phyloP scores from a whole-genome alignment of 345 rosid genomes.

The Populus alba region DNA sequence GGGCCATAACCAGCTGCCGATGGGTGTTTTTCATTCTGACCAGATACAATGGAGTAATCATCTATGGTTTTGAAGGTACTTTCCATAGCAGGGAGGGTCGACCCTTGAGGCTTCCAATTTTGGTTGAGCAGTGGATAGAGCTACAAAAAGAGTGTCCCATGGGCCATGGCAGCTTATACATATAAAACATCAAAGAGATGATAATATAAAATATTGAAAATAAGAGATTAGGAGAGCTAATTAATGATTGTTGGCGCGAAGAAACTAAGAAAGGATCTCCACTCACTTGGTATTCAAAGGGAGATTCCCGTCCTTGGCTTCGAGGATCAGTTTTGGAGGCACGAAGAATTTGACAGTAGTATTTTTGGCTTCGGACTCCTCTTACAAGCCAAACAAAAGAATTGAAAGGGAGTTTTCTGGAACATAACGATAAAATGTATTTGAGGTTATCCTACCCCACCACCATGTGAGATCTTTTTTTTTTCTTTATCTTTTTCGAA shows the following conservation, averaged over 20 bases:
- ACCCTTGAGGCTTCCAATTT: too few species aligned
- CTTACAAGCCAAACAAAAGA: not conserved
- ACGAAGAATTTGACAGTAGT: not conserved
- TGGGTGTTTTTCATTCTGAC: conserved; percentile 16
- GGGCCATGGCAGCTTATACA: not conserved
- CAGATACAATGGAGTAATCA: conserved; percentile 8
- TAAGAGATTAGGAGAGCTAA: not conserved
- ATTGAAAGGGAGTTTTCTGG: not conserved
- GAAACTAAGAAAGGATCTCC: conserved; percentile 17
- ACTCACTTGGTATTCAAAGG: conserved; percentile 24
- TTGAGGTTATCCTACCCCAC: conserved; percentile 34
- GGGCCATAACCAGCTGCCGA: conserved; percentile 18
- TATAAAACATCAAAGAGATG: not conserved
- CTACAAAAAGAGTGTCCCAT: not conserved
- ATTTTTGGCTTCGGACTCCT: too few species aligned
- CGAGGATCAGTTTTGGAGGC: not conserved
- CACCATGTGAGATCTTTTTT: conserved; percentile 24
- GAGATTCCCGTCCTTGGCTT: conserved; percentile 8
- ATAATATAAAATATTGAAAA: not conserved
- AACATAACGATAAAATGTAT: conserved; percentile 9
- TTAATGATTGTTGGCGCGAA: conserved; percentile 4
- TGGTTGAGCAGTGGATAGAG: not conserved
- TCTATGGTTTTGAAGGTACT: conserved; percentile 1
- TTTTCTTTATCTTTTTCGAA: not conserved
- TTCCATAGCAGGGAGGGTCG: not conserved